A percentile compares a stretch with the other conserved stretches of the same genome.
These are phyloP conservation scores for Solanum hybrid DNA, from an alignment of 305 asterid genomes.

Conservation along the genomic window DNA sequence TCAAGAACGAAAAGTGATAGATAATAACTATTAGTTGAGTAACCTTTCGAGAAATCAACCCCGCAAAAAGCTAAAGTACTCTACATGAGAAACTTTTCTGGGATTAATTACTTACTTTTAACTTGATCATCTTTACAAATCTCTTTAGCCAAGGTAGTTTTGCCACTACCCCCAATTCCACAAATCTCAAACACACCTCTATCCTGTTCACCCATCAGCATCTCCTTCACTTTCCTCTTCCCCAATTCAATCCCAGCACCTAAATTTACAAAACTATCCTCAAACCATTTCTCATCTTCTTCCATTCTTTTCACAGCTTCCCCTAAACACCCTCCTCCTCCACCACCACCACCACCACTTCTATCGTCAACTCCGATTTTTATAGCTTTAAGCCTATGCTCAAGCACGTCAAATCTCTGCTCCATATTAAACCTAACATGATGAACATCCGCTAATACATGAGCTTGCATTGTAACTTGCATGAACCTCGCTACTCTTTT, in stretches of 20 bases:
- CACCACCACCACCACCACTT: background rate
- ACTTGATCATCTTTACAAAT: constrained; percentile 61
- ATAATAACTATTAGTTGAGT: background rate
- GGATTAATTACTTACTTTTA: constrained; percentile 31
- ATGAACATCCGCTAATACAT: constrained; percentile 87
- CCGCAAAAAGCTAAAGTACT: background rate
- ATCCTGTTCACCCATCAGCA: constrained; percentile 37
- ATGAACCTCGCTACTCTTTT: constrained; percentile 50
- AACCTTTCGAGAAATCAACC: background rate
- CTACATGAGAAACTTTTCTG: background rate
- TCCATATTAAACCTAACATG: constrained; percentile 57
- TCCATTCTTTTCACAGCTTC: constrained; percentile 71
- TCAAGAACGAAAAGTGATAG: background rate
- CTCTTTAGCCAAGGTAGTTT: constrained; percentile 89
- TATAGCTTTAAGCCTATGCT: constrained; percentile 65
- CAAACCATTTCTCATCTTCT: constrained; percentile 59
- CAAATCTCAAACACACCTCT: constrained; percentile 50
- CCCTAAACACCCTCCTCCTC: constrained; percentile 42
- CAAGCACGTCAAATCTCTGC: constrained; percentile 60
- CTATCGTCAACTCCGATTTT: constrained; percentile 53
- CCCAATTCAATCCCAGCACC: constrained; percentile 73
- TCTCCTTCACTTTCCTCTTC: constrained; percentile 61
- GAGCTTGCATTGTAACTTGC: constrained; percentile 51
- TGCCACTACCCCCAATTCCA: constrained; percentile 92
- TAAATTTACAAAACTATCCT: constrained; percentile 45